Evolutionary conservation across 768 basidiomycete species (phyloP).

Genomic region (Trametes punicea): DNA sequence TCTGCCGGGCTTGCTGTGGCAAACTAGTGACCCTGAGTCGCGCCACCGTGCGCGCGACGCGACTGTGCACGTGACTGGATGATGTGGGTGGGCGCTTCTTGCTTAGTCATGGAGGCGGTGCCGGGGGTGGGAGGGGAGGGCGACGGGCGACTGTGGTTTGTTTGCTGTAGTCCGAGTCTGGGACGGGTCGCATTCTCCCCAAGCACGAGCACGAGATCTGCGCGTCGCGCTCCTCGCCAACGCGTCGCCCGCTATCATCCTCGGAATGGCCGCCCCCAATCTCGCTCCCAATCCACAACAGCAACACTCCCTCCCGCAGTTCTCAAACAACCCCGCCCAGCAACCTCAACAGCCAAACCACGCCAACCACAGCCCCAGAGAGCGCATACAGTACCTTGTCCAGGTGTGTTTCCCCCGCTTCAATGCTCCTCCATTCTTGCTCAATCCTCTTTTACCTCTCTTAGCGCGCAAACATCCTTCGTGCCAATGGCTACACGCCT

Average conservation of each 20-base stretch:
- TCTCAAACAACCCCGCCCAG: constrained; percentile 18
- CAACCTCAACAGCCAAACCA: constrained; percentile 9
- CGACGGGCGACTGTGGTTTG: neutral
- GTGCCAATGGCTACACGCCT: constrained; percentile 42
- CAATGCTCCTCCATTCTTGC: neutral
- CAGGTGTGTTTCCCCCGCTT: constrained; percentile 21
- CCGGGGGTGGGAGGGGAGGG: neutral
- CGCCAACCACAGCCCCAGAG: constrained; percentile 10
- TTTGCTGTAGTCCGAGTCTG: neutral
- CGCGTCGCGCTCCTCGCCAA: constrained; percentile 24
- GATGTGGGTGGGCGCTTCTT: neutral
- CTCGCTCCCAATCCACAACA: constrained; percentile 24
- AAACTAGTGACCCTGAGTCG: neutral
- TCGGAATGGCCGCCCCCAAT: constrained; percentile 28
- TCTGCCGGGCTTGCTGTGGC: neutral
- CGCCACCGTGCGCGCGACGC: constrained; percentile 19
- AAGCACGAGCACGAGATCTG: constrained; percentile 33
- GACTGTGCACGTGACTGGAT: constrained; percentile 18
- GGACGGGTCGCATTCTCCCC: constrained; percentile 14
- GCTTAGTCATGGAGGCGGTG: constrained; percentile 14
- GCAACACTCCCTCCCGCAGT: constrained; percentile 17
- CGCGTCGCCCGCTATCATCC: constrained; percentile 17
- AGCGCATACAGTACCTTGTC: constrained; percentile 28
- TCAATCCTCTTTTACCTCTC: neutral
- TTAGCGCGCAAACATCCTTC: constrained; percentile 45